Percentiles rank a stretch among this genome's conserved stretches.
phyloP scores from a whole-genome alignment of 176 grass and related monocot genomes.

The Carex kokanica region DNA sequence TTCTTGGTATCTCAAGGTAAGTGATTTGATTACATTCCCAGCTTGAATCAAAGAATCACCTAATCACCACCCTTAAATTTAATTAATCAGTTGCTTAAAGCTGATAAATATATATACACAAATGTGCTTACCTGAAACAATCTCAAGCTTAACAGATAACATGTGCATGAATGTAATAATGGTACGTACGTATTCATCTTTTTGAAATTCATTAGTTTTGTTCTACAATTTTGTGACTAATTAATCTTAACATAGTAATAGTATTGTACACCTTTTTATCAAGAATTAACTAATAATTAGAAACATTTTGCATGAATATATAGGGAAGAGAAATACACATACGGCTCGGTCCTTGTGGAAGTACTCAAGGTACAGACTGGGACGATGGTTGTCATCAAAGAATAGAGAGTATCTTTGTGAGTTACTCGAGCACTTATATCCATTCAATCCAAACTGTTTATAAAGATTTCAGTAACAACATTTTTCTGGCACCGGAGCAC shows the following conservation, averaged over 20 bases:
- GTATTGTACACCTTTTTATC: neutral
- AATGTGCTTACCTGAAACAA: no score
- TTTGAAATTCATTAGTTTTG: no score
- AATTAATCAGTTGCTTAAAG: no score
- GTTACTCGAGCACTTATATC: neutral
- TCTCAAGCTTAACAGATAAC: no score
- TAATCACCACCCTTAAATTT: no score
- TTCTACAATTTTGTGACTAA: no score
- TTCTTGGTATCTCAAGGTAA: no score
- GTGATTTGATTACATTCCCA: no score
- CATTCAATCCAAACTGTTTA: constrained; percentile 22
- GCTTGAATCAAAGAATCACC: no score
- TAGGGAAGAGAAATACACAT: constrained; percentile 23
- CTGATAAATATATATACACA: no score
- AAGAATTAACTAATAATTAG: neutral
- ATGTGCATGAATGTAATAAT: no score
- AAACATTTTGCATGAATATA: constrained; percentile 3
- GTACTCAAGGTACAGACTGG: constrained; percentile 2
- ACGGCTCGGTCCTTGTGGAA: constrained; percentile 12
- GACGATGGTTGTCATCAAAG: constrained; percentile 20
- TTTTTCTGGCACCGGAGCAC: neutral
- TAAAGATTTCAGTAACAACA: constrained; percentile 5
- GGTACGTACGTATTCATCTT: no score
- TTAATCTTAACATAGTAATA: neutral
- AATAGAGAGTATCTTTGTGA: constrained; percentile 27